A percentile compares a stretch with the other conserved stretches of the same genome.
phyloP scores from a whole-genome alignment of 176 grass and related monocot species.

The Saccharum spontaneum region DNA sequence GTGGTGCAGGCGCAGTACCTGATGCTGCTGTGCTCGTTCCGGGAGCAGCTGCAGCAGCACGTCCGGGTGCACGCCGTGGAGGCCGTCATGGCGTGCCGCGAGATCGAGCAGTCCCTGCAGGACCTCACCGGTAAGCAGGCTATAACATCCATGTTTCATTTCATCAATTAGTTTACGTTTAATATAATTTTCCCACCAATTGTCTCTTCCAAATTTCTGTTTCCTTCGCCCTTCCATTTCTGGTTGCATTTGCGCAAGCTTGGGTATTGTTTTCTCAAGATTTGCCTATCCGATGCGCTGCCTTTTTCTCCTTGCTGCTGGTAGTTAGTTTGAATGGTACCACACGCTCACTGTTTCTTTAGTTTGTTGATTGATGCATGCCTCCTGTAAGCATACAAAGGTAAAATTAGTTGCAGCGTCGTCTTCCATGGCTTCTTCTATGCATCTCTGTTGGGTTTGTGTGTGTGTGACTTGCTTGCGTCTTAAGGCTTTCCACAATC shows the following conservation, averaged over 20 bases:
- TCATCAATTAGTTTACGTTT: neutral
- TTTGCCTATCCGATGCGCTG: slow-evolving; percentile 28
- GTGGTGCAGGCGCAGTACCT: slow-evolving; percentile 79
- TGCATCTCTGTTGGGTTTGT: neutral
- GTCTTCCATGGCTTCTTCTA: neutral
- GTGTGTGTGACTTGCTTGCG: neutral
- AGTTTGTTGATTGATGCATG: neutral
- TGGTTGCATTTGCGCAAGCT: neutral
- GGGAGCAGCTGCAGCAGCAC: slow-evolving; percentile 99
- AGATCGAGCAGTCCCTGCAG: slow-evolving; percentile 98
- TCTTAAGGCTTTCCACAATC: slow-evolving; percentile 27
- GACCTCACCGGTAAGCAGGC: slow-evolving; percentile 74
- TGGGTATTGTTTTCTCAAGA: neutral
- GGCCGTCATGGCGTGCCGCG: slow-evolving; percentile 99
- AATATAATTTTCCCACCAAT: neutral
- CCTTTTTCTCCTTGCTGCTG: neutral
- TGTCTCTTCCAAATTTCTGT: neutral
- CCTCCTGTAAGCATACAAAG: neutral
- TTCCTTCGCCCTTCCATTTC: neutral
- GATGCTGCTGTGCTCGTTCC: slow-evolving; percentile 94
- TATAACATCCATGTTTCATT: neutral
- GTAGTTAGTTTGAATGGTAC: slow-evolving; percentile 26
- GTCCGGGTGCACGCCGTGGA: slow-evolving; percentile 99
- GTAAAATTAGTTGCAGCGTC: slow-evolving; percentile 33
- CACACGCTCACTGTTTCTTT: neutral